Evolutionary conservation across 164 flowering plant species (phyloP), one percentile per base, ranked within the genome.

Genomic region (Saururus chinensis): DNA sequence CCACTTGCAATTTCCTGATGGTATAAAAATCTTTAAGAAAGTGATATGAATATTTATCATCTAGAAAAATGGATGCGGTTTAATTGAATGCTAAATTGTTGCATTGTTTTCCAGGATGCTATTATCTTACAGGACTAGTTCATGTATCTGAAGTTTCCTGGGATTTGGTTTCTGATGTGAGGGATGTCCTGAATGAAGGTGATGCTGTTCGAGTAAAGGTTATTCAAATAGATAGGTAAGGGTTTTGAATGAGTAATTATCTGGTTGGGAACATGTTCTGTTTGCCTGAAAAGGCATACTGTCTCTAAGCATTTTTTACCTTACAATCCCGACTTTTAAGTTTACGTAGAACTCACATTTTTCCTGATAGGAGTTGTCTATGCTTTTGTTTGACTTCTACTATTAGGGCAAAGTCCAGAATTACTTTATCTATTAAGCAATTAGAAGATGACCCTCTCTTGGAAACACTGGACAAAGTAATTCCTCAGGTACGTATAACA

Each of bases 91-190:
- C 4, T 24, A 24, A 57, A 40, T 66, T 23, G 22, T 61, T 66
- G 49, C 45, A 68, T 57, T 68, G 26, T 68, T 53, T 37, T 74
- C 72, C 84, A 89, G 98, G 96, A 48, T 59, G 62, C 13, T 84
- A 85, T 80, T 84, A 85, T 79, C 81, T 92, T 57, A 92, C 93
- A 62, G 98, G 96, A 61, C 83, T 89, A 22, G 87, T 92, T 42
- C 98, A 89, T 74, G 75, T 88, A 55, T 89, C 96, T 1, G 98
- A 92, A 79, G 87, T 92, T 66, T 88, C 98, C 0, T 92, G 98
- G 98, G 96, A 92, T 81, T 71, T 86, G 67, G 85, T 92, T 73
- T 93, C 84, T 64, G 96, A 92, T 73, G 84, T 79, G 24, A 76
- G 96, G 71, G 96, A 92, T 60, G 51, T 89, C 54, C 73, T 92